Base-by-base conservation (phyloP, 2,329 filamentous ascomycete genomes). In the Verticillium zaregamsianum region DNA sequence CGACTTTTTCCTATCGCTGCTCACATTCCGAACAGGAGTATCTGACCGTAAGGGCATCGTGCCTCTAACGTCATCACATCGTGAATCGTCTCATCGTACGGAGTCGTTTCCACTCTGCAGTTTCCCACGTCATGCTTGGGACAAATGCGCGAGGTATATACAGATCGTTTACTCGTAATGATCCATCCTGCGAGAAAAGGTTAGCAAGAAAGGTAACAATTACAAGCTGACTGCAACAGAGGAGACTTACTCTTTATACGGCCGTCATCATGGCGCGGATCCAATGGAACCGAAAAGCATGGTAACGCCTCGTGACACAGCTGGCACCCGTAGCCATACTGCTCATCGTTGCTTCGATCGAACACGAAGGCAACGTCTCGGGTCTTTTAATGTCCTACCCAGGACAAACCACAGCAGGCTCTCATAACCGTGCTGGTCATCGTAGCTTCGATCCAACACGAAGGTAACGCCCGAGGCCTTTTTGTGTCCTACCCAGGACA, bases 321-420 rank as follows among this genome's bases (percentile, higher is more conserved):
- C 31, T n/a, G 54, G 25, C 54, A 52, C 5, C 20, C 20, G n/a
- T 28, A 5, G 9, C 20, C 45, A 52, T 11, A 39, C 61, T 52
- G 62, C 37, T 60, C 57, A 58, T 64, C 23, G 55, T 61, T 63
- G 61, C 58, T 54, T 58, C 20, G 40, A 52, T 52, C 45, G 45
- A 52, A 23, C 20, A 25, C 7, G 45, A 25, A 45, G 55, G 49
- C 49, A 63, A 57, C 62, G 9, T 28, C 2, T 14, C 33, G 60
- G 70, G 74, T 71, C 70, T 72, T 76, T 75, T 75, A 68, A 66
- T 60, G 71, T 76, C 74, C 56, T 74, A 68, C 73, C 70, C 65
- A 74, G 73, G 74, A 76, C 72, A 62, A 68, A 32, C 25, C 59
- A 55, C 31, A 33, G 55, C 17, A 17, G 54, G 25, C 35, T 23